Percentiles rank a stretch among this genome's conserved stretches.
Evolutionary conservation across 371 early-diverging fungal genomes (phyloP).

Genomic region (Mortierella sp.): DNA sequence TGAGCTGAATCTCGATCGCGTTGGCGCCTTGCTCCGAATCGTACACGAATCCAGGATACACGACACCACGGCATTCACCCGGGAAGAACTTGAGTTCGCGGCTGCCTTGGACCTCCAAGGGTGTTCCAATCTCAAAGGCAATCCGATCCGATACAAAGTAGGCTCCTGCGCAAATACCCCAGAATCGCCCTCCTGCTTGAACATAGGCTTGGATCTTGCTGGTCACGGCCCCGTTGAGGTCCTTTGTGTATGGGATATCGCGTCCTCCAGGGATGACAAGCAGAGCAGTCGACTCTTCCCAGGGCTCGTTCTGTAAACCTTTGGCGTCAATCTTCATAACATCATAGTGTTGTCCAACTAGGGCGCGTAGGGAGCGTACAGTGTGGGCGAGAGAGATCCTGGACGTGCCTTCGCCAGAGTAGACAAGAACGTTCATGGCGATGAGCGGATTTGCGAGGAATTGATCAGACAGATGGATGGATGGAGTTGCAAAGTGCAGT

Average conservation of each 20-base stretch:
- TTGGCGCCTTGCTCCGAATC: slow-evolving; percentile 77
- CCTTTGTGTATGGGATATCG: slow-evolving; percentile 83
- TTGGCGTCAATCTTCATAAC: slow-evolving; percentile 83
- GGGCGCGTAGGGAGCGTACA: slow-evolving; percentile 69
- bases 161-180: slow-evolving; percentile 95
- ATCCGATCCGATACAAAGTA: slow-evolving; percentile 81
- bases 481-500: too few species aligned
- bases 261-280: slow-evolving; percentile 94
- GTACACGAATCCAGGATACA: slow-evolving; percentile 84
- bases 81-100: slow-evolving; percentile 81
- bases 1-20: slow-evolving; percentile 30
- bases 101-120: slow-evolving; percentile 77
- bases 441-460: too few species aligned
- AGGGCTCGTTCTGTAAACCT: slow-evolving; percentile 80
- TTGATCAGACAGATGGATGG: too few species aligned
- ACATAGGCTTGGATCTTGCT: slow-evolving; percentile 79
- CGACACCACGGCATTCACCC: slow-evolving; percentile 79
- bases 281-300: slow-evolving; percentile 85
- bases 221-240: slow-evolving; percentile 71
- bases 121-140: slow-evolving; percentile 82
- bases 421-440: slow-evolving; percentile 87
- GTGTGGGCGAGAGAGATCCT: slow-evolving; percentile 74
- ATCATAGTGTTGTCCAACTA: slow-evolving; percentile 84
- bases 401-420: slow-evolving; percentile 83
- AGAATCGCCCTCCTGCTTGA: slow-evolving; percentile 81